phyloP scores from a whole-genome alignment of 2,329 filamentous ascomycete genomes.

The Mycosphaerella arachidis region DNA sequence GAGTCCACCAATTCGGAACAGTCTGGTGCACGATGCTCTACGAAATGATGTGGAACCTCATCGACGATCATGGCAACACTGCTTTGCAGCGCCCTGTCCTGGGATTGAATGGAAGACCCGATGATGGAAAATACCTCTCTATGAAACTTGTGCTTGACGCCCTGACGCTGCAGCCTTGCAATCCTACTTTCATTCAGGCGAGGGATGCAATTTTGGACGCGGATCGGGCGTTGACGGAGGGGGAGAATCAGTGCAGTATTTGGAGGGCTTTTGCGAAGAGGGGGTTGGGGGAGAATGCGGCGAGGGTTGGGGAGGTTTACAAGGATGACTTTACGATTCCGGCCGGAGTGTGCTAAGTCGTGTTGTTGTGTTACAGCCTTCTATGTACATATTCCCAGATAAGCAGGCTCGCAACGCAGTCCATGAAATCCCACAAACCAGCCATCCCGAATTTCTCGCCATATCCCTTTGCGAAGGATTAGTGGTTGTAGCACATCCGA shows the following conservation, averaged over 20 bases:
- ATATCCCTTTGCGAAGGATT: too few species aligned
- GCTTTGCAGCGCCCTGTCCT: constrained; percentile 42
- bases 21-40: constrained; percentile 53
- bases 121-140: constrained; percentile 49
- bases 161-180: constrained; percentile 55
- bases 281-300: constrained; percentile 42
- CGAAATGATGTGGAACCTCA: constrained; percentile 56
- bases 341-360: constrained; percentile 9
- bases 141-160: constrained; percentile 53
- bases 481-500: too few species aligned
- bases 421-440: too few species aligned
- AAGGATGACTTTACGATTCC: constrained; percentile 14
- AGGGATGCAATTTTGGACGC: constrained; percentile 55
- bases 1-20: constrained; percentile 49
- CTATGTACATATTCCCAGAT: too few species aligned
- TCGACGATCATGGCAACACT: constrained; percentile 53
- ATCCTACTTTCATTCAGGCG: constrained; percentile 51
- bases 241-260: constrained; percentile 48
- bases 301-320: constrained; percentile 5
- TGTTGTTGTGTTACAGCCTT: too few species aligned
- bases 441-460: too few species aligned
- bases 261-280: constrained; percentile 56
- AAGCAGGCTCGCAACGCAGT: too few species aligned
- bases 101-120: constrained; percentile 43
- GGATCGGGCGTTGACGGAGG: constrained; percentile 49